phyloP scores from a whole-genome alignment of 2,329 filamentous ascomycete species.

The Pleoardoris graminearum region DNA sequence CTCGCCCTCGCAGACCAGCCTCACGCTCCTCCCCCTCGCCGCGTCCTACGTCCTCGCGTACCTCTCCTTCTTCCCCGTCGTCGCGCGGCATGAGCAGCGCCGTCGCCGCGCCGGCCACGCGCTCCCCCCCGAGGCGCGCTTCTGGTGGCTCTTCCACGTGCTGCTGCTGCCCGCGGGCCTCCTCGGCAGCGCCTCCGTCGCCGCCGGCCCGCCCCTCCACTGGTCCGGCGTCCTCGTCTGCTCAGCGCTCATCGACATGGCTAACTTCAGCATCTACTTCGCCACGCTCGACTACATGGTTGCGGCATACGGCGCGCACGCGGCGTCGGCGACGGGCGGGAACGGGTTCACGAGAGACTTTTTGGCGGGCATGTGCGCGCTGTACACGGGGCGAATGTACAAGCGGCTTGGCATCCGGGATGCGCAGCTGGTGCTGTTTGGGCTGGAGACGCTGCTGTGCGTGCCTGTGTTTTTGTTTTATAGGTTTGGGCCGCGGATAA shows the following conservation, averaged over 20 bases:
- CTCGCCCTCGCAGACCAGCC: slow-evolving; percentile 58
- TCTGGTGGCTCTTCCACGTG: slow-evolving; percentile 65
- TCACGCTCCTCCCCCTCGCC: slow-evolving; percentile 62
- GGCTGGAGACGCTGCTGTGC: slow-evolving; percentile 53
- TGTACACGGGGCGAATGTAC: slow-evolving; percentile 50
- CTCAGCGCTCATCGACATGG: slow-evolving; percentile 62
- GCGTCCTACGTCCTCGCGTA: slow-evolving; percentile 67
- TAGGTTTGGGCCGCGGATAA: slow-evolving; percentile 57
- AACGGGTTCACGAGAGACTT: slow-evolving; percentile 77
- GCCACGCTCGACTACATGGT: slow-evolving; percentile 80
- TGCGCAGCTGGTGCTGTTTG: slow-evolving; percentile 51
- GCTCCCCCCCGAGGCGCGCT: slow-evolving; percentile 64
- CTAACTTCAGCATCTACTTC: slow-evolving; percentile 72
- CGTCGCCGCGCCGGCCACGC: slow-evolving; percentile 49
- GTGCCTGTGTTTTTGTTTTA: slow-evolving; percentile 61
- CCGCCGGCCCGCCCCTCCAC: slow-evolving; percentile 63
- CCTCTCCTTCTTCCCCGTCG: slow-evolving; percentile 58
- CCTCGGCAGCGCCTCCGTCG: slow-evolving; percentile 66
- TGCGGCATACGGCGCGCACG: slow-evolving; percentile 70
- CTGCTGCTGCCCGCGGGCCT: slow-evolving; percentile 67
- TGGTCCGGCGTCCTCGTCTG: slow-evolving; percentile 62
- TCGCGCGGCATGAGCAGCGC: slow-evolving; percentile 56
- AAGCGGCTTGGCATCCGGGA: slow-evolving; percentile 30
- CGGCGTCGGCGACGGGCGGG: slow-evolving; percentile 74
- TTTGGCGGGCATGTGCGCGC: slow-evolving; percentile 70